Evolutionary conservation across 2,329 filamentous ascomycete species (phyloP).

Genomic region (Capronia epimyces): DNA sequence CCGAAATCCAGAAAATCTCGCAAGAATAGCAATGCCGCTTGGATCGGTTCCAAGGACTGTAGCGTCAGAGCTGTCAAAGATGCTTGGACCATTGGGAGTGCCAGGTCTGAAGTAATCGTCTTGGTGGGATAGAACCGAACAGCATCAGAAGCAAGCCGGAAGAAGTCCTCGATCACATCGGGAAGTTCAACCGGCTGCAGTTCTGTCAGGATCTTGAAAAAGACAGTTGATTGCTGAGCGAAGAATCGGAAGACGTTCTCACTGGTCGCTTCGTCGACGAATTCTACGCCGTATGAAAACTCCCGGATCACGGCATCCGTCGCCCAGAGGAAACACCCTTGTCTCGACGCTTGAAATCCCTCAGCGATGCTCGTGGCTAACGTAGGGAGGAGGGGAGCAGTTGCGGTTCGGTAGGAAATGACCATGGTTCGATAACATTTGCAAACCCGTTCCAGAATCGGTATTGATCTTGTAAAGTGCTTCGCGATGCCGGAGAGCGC

Average conservation of each 20-base stretch:
- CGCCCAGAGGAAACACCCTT: constrained; percentile 98
- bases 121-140: constrained; percentile 86
- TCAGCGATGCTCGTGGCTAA: constrained; percentile 83
- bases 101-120: constrained; percentile 71
- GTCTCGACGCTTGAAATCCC: constrained; percentile 77
- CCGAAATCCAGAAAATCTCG: constrained; percentile 88
- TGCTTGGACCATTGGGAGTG: constrained; percentile 78
- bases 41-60: constrained; percentile 85
- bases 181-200: constrained; percentile 72
- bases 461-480: constrained; percentile 76
- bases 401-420: constrained; percentile 86
- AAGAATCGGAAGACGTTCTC: constrained; percentile 91
- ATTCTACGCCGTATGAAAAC: constrained; percentile 84
- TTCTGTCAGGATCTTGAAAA: constrained; percentile 83
- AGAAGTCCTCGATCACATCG: constrained; percentile 92
- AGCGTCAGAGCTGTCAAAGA: constrained; percentile 79
- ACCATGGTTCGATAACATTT: constrained; percentile 97
- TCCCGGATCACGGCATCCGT: constrained; percentile 91
- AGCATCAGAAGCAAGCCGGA: constrained; percentile 84
- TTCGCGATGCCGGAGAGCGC: constrained; percentile 80
- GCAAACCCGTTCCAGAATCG: constrained; percentile 89
- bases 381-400: constrained; percentile 73
- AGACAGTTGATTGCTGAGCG: constrained; percentile 83
- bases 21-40: constrained; percentile 86
- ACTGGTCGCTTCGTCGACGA: constrained; percentile 73